Evolutionary conservation across 2,329 filamentous ascomycete species (phyloP), one percentile per base, ranked within the genome.

Genomic region (Ilyonectria destructans): DNA sequence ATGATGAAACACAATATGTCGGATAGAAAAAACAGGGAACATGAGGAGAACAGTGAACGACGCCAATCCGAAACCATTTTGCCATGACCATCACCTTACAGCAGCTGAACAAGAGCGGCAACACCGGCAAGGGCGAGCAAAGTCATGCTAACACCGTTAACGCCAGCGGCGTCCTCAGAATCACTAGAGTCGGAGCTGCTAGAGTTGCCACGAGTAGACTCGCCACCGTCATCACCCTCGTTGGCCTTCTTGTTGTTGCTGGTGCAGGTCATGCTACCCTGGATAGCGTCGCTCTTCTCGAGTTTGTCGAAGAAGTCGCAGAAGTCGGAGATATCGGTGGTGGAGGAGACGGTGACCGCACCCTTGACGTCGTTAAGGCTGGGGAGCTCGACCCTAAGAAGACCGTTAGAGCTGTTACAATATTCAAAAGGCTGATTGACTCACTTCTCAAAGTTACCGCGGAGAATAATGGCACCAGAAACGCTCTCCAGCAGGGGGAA

Each of bases 391-490:
- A 96, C 90, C 68, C 94, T 97, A 15, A 37, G n/a, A 17, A 3
- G 13, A 8, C 17, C 19, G 43, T 72, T 52, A 75, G 69, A 19
- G 23, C 4, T 43, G 40, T 12, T n/a, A 13, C 10, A 9, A 4
- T 2, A 15, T 29, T 23, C 17, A 35, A 5, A 56, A 8, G 1
- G 13, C 2, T 15, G 58, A 12, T 10, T 13, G 19, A 89, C 93
- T 86, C 88, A 97, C 94, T 89, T 86, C 71, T 90, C 88, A 82
- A 98, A 97, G 85, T 90, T 92, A 77, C 96, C 96, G 76, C 91
- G 91, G 81, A 97, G 90, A 81, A 94, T 92, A 78, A 98, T 87
- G 77, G 94, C 94, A 84, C 95, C 96, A 71, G 86, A 88, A 67
- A 98, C 89, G 62, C 85, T 88, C 78, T 88, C 79, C 31, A 99